Conservation (phyloP, 2,329 filamentous ascomycete species). For the Neonectria ditissima region DNA sequence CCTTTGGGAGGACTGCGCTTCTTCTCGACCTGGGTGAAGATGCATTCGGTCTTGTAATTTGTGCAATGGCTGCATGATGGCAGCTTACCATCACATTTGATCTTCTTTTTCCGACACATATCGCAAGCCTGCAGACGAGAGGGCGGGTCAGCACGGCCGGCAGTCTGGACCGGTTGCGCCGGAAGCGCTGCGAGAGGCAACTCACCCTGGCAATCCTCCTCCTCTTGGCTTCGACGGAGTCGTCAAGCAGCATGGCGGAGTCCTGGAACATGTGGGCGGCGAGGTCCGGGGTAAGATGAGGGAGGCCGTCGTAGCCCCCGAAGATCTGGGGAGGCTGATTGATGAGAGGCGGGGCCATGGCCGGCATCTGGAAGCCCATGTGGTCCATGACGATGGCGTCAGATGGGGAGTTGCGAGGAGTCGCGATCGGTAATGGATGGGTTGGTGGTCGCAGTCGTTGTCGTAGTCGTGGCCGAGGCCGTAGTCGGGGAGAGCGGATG, state of each 20-base stretch:
- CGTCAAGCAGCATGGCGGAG: slow-evolving; percentile 67
- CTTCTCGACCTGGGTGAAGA: slow-evolving; percentile 99
- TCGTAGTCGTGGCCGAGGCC: neutral
- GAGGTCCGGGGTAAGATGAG: slow-evolving; percentile 67
- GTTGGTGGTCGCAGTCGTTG: neutral
- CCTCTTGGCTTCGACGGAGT: slow-evolving; percentile 85
- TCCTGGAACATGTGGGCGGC: slow-evolving; percentile 71
- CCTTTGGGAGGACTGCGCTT: slow-evolving; percentile 97
- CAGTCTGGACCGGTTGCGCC: slow-evolving; percentile 9
- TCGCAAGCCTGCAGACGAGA: slow-evolving; percentile 79
- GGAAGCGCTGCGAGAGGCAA: neutral
- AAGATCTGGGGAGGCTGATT: slow-evolving; percentile 78
- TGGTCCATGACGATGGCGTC: slow-evolving; percentile 54
- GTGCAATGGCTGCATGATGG: slow-evolving; percentile 95
- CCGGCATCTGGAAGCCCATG: slow-evolving; percentile 69
- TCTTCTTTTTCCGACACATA: slow-evolving; percentile 97
- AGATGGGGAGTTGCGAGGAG: neutral
- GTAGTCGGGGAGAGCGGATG: neutral
- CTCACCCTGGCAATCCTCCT: slow-evolving; percentile 88
- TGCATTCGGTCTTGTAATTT: slow-evolving; percentile 97
- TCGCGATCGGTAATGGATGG: slow-evolving; percentile 14
- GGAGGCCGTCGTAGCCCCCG: slow-evolving; percentile 72
- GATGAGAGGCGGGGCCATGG: slow-evolving; percentile 70
- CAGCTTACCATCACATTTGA: slow-evolving; percentile 97
- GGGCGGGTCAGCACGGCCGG: slow-evolving; percentile 30